Conservation (phyloP, 441 rosid species). For the Erodium chrysanthum region DNA sequence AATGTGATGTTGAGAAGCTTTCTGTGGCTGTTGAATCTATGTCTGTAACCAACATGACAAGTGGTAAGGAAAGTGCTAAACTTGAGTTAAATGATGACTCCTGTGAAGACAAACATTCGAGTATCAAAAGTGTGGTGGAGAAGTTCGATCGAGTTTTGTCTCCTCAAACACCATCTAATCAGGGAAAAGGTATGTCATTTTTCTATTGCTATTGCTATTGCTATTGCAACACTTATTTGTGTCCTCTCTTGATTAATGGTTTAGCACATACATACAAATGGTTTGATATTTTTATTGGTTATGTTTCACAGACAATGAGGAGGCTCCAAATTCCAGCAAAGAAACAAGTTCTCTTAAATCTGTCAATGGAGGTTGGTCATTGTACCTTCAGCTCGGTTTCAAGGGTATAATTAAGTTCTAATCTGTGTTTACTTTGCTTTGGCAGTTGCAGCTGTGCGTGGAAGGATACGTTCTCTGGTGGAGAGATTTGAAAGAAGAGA, state of each 20-base stretch:
- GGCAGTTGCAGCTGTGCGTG: slow-evolving; percentile 74
- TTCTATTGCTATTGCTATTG: slow-evolving; percentile 3
- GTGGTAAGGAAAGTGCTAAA: slow-evolving; percentile 22
- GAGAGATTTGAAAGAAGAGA: slow-evolving; percentile 90
- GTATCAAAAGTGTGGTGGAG: slow-evolving; percentile 29
- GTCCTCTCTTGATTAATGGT: neutral
- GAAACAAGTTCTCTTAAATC: slow-evolving; percentile 41
- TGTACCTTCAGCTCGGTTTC: slow-evolving; percentile 19
- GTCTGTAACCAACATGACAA: slow-evolving; percentile 22
- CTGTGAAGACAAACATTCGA: slow-evolving; percentile 29
- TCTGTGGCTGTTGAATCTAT: slow-evolving; percentile 34
- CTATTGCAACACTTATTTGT: slow-evolving; percentile 4
- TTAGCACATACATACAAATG: neutral
- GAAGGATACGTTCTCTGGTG: slow-evolving; percentile 85
- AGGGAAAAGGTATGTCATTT: slow-evolving; percentile 42
- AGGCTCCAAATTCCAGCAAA: slow-evolving; percentile 26
- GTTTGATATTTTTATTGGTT: neutral
- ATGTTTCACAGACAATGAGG: slow-evolving; percentile 34
- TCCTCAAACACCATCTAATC: slow-evolving; percentile 31
- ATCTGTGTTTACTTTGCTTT: slow-evolving; percentile 1
- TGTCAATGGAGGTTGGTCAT: slow-evolving; percentile 77
- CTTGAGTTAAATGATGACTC: slow-evolving; percentile 32
- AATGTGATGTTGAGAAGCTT: slow-evolving; percentile 41
- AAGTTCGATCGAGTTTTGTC: slow-evolving; percentile 37
- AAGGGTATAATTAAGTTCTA: slow-evolving; percentile 7